Evolutionary conservation across 2,329 filamentous ascomycete species (phyloP), one percentile per base, ranked within the genome.

Genomic region (Chaetomium sp.): DNA sequence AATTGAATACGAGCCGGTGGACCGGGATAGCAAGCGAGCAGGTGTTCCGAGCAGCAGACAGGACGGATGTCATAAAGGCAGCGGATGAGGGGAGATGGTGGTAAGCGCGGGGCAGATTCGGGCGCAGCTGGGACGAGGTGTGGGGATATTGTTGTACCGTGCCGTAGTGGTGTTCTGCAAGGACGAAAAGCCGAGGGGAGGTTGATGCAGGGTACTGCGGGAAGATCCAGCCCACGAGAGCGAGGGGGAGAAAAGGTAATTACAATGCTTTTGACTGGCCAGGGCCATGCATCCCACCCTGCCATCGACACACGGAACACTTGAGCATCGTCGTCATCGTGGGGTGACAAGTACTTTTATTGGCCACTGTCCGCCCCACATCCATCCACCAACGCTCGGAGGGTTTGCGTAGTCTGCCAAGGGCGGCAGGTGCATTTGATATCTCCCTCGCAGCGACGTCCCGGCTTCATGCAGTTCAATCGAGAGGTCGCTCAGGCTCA

Each of bases 51-150:
- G 42, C 23, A 47, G 60, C 25, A 10, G 8, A 45, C 4, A 38
- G 29, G 16, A 27, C n/a, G 1, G 31, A 4, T 33, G 19, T 63
- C 58, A 67, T 67, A 42, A 66, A 62, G 47, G 6, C 38, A 29
- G 23, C 13, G 27, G 4, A 58, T 27, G 63, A 62, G 60, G 62
- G 59, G 64, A 57, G 51, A n/a, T 16, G 1, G 33, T 33, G 16
- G 55, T 16, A 50, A 54, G n/a, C 25, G 27, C n/a, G 21, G 61
- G 29, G 53, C 23, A 5, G 31, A 27, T 21, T 16, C 31, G 49
- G 45, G 33, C 21, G 27, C 3, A 8, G 21, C 49, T 35, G 25
- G n/a, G 16, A 31, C 47, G 8, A 8, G 56, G 10, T n/a, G 35
- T 16, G 53, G 7, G 38, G 16, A 38, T 19, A 42, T 16, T 16